Conservation (phyloP, 2,329 filamentous ascomycete species). For the Sporothrix protearum region DNA sequence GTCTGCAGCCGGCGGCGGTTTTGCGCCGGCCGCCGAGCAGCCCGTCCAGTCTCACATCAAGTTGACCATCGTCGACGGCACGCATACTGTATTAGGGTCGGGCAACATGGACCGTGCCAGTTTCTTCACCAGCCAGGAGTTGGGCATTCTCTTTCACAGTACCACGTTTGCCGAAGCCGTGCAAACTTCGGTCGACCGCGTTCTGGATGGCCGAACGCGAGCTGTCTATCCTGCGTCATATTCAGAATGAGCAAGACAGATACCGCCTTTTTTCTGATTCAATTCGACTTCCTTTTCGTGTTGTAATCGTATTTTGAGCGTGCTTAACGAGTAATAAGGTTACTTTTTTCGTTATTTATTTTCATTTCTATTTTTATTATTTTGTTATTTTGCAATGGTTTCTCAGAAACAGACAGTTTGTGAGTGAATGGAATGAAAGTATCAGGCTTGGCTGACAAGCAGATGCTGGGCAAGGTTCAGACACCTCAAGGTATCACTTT, state of each 20-base stretch:
- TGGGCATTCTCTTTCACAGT: slow-evolving; percentile 60
- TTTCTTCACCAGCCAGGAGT: slow-evolving; percentile 82
- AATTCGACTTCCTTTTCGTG: background rate
- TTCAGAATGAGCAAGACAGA: background rate
- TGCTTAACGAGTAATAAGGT: background rate
- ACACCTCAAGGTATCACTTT: background rate
- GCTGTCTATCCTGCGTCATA: background rate
- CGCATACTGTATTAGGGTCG: slow-evolving; percentile 67
- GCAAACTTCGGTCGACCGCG: slow-evolving; percentile 34
- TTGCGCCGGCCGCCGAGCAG: slow-evolving; percentile 44
- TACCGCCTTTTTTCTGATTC: background rate
- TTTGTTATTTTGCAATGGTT: background rate
- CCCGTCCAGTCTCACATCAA: slow-evolving; percentile 76
- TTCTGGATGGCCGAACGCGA: slow-evolving; percentile 36
- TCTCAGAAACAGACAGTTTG: background rate
- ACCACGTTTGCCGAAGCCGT: slow-evolving; percentile 35
- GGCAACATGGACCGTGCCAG: slow-evolving; percentile 83
- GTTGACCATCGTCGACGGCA: slow-evolving; percentile 66
- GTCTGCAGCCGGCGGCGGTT: slow-evolving; percentile 16
- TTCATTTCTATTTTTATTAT: background rate
- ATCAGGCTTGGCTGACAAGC: background rate
- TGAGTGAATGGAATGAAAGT: background rate
- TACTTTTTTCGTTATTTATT: background rate
- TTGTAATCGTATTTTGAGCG: background rate
- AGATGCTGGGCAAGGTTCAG: background rate